Evolutionary conservation across 2,329 filamentous ascomycete genomes (phyloP), one percentile per base, ranked within the genome.

Genomic region (Cercospora nicotianae): DNA sequence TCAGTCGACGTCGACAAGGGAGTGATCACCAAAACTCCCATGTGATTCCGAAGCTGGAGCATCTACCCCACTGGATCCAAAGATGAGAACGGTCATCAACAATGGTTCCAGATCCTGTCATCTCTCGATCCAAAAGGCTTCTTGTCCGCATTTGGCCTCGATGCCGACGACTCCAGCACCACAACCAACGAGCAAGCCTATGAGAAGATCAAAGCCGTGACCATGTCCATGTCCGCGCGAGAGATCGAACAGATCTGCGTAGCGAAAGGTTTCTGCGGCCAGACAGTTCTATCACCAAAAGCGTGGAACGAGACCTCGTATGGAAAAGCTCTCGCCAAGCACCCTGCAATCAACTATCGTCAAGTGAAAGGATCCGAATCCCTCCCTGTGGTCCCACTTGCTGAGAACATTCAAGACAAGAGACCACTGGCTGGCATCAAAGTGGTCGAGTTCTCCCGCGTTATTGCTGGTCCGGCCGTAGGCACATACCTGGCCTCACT

Each of bases 61-160:
- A 79, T 84, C 57, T 86, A 86, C 69, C 81, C 80, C 7, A 86
- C 84, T 0, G 80, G 78, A n/a, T 75, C 82, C 36, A 74, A 78
- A 0, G 77, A 78, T 0, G 79, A 81, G 0, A 63, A 55, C 12
- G 61, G 61, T 10, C 45, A 63, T 28, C 45, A 63, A 20, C 61
- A 63, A 51, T 85, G 82, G 81, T 87, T 84, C 72, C 83, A 83
- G 10, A 77, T 87, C 0, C 83, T 86, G 63, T 84, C 84, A 5
- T 85, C 81, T 0, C 77, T 86, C 55, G 74, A 84, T 39, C 80
- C 83, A 0, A 73, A 75, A 2, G 78, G 80, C 1, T 81, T 82
- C 0, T 78, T 86, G 1, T 72, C 77, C 28, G 80, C 81, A n/a
- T 81, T 86, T 53, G 83, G 82, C 4, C 79, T 86, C 60, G 75